Evolutionary conservation across 83 land plant species (phyloP), one percentile per base, ranked within the genome.

Genomic region (Picea engelmannii): DNA sequence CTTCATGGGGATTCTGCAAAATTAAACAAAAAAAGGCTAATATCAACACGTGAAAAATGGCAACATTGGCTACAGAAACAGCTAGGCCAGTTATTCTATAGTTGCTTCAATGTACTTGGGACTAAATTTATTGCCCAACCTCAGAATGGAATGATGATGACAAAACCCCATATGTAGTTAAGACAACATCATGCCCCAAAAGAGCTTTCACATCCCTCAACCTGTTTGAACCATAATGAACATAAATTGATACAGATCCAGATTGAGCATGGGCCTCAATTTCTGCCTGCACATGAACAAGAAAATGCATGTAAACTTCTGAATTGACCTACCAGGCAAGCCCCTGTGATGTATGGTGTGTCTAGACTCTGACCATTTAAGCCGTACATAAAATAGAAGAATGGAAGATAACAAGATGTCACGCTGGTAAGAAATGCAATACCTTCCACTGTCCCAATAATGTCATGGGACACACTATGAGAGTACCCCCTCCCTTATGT

Each of bases 401-500:
- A 52, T 52, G 58, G 58, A 52, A 52, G 12, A 52, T 52, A 11
- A 52, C 58, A 44, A 44, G 8, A 11, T 60, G 9, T 24, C 40
- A 73, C 15, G 58, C 27, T 18, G 3, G 31, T 15, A 68, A 6
- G 15, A 9, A 67, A 27, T 44, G 55, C 35, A 74, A 83, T 68
- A 94, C 98, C 95, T 94, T 91, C 99, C 98, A 96, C 79, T 96
- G 99, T 18, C 97, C 93, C 49, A 96, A 79, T 65, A 96, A 86
- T 79, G 99, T 91, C 99, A 96, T 96, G 20, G 99, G 99, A 80
- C 98, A 96, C 25, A 96, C 89, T 81, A 96, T 90, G 44, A 96
- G 89, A 62, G 98, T 96, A 75, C 94, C 99, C 58, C 99, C 95
- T 71, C 86, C 91, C 64, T 84, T 87, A 21, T 67, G 70, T 12